Evolutionary conservation across 495 filamentous ascomycete species (phyloP), one percentile per base, ranked within the genome.

Genomic region (Aspergillus ellipticus): DNA sequence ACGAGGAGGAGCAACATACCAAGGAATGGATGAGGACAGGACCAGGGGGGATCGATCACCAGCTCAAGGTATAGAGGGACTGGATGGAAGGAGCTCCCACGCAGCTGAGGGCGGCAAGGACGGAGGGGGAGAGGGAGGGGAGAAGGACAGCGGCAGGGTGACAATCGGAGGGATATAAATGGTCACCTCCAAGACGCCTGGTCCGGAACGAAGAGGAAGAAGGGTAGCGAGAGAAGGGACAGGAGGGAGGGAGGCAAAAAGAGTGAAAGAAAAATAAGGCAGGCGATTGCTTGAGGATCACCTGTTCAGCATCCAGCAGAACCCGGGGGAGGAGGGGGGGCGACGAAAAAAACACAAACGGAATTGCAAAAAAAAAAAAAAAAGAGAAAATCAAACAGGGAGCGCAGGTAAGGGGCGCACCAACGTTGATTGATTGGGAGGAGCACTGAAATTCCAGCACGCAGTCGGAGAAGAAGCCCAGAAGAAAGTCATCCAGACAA

Each of bases 251-350:
- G 42, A 33, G 28, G 46, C 26, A 51, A 51, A 55, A 53, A 55
- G 52, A 51, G 41, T 16, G 7, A 58, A 56, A 60, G 48, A 55
- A 52, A 57, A 45, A 51, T 49, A 55, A 57, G n/a, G n/a, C n/a
- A n/a, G 35, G 48, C 55, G 21, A 55, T 22, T 41, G 13, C 21
- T 39, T 45, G 49, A 56, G 48, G 26, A 35, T 24, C 13, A 43
- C 22, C 42, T 24, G 20, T 15, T 52, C 31, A 42, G 47, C 31
- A 33, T 15, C 37, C 43, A 53, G 24, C 22, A 58, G 52, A 58
- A 13, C 20, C 35, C 37, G 45, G 53, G 50, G 43, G 48, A 54
- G 50, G 47, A 55, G 55, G 49, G 47, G 41, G 37, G 29, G 41
- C 51, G 15, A 28, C 7, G 55, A 57, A 26, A 29, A 43, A 41